phyloP scores from a whole-genome alignment of 2,329 filamentous ascomycete species.

The Xylaria digitata region DNA sequence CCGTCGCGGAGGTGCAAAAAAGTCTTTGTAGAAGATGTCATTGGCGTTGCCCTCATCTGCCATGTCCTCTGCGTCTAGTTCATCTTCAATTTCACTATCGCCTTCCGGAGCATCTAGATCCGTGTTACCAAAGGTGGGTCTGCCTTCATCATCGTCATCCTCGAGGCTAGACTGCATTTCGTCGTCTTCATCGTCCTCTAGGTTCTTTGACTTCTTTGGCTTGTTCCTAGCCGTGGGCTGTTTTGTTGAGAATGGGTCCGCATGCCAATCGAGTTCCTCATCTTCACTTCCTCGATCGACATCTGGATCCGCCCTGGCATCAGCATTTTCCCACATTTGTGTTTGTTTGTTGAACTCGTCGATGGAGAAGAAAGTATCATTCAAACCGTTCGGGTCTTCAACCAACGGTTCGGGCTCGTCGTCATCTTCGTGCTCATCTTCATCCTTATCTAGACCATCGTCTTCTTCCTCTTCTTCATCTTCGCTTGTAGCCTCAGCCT shows the following conservation, averaged over 20 bases:
- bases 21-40: constrained; percentile 89
- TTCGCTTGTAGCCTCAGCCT: constrained; percentile 44
- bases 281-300: constrained; percentile 82
- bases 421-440: constrained; percentile 40
- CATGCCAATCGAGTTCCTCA: constrained; percentile 88
- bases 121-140: constrained; percentile 85
- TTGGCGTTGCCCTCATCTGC: constrained; percentile 78
- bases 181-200: constrained; percentile 55
- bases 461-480: constrained; percentile 54
- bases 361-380: constrained; percentile 98
- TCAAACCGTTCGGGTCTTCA: constrained; percentile 84
- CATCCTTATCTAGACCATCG: constrained; percentile 59
- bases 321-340: constrained; percentile 88
- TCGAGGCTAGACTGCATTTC: constrained; percentile 55
- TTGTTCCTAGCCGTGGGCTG: constrained; percentile 44
- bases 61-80: constrained; percentile 67
- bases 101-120: constrained; percentile 79
- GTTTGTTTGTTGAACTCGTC: constrained; percentile 97
- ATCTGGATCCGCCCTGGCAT: constrained; percentile 79
- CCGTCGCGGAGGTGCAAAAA: constrained; percentile 86
- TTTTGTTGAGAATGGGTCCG: constrained; percentile 72
- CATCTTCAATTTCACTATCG: constrained; percentile 74
- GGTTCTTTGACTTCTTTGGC: constrained; percentile 51
- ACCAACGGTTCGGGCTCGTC: constrained; percentile 67
- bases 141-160: constrained; percentile 76